Conservation (phyloP, 2,329 filamentous ascomycete genomes). For the Botrytis tulipae region DNA sequence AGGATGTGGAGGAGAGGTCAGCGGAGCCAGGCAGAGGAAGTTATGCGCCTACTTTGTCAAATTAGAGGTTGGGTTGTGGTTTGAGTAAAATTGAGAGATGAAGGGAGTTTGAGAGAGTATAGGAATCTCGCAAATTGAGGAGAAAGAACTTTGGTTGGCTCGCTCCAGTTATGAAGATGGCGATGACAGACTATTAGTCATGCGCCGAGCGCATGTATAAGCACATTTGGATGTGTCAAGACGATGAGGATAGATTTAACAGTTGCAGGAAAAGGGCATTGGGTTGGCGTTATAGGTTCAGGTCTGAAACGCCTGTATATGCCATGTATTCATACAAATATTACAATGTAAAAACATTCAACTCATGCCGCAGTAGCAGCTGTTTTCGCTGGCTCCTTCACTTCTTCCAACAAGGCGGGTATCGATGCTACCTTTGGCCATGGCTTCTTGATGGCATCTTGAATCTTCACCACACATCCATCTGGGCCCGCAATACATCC, state of each 20-base stretch:
- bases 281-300: slow-evolving; percentile 24
- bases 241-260: not conserved
- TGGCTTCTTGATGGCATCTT: slow-evolving; percentile 88
- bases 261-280: slow-evolving; percentile 22
- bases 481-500: slow-evolving; percentile 87
- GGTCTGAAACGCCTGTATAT: slow-evolving; percentile 33
- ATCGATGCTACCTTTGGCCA: slow-evolving; percentile 53
- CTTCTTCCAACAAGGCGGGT: slow-evolving; percentile 50
- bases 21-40: slow-evolving; percentile 40
- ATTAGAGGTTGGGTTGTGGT: slow-evolving; percentile 18
- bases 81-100: not conserved
- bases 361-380: slow-evolving; percentile 25
- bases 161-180: not conserved
- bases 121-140: not conserved
- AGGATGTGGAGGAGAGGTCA: slow-evolving; percentile 45
- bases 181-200: not conserved
- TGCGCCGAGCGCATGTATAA: not conserved
- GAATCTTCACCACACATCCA: slow-evolving; percentile 77
- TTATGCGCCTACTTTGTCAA: slow-evolving; percentile 38
- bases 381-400: slow-evolving; percentile 45
- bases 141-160: not conserved
- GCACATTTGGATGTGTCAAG: slow-evolving; percentile 5
- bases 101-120: slow-evolving; percentile 6
- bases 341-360: slow-evolving; percentile 28
- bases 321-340: slow-evolving; percentile 37